Evolutionary conservation across 202 grass and related monocot genomes (phyloP).

Genomic region (Cymbopogon flexuosus): DNA sequence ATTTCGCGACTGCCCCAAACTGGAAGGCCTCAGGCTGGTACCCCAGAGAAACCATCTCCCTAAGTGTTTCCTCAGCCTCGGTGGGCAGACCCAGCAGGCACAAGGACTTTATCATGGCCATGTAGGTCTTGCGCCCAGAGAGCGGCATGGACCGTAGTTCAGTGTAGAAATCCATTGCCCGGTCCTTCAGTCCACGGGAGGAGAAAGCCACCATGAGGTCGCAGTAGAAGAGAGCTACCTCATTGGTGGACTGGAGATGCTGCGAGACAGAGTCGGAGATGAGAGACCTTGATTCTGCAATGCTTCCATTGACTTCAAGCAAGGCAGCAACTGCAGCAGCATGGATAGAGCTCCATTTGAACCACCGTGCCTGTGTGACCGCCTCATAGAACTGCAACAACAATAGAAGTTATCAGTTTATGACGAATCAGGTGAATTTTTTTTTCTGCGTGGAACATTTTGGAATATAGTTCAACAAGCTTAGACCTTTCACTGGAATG

Average conservation of each 20-base stretch:
- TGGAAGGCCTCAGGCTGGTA: constrained; percentile 55
- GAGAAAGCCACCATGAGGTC: constrained; percentile 75
- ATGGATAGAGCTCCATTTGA: constrained; percentile 68
- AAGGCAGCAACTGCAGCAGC: constrained; percentile 48
- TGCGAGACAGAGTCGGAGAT: constrained; percentile 46
- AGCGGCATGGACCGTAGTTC: constrained; percentile 41
- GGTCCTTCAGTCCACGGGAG: constrained; percentile 43
- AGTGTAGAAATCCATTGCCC: constrained; percentile 41
- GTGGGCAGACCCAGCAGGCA: constrained; percentile 55
- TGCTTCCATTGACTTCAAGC: constrained; percentile 45
- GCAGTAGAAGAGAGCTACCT: constrained; percentile 63
- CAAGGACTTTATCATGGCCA: constrained; percentile 62
- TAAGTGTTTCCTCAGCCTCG: constrained; percentile 62
- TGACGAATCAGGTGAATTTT: neutral
- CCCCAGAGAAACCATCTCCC: constrained; percentile 50
- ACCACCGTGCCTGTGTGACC: constrained; percentile 68
- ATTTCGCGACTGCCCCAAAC: constrained; percentile 57
- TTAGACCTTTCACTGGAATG: neutral
- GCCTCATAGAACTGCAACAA: constrained; percentile 59
- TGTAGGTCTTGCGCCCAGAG: constrained; percentile 34
- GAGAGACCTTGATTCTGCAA: constrained; percentile 44
- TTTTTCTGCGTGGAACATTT: neutral
- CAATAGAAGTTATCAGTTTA: neutral
- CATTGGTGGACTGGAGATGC: constrained; percentile 34
- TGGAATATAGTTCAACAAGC: neutral